Conservation (phyloP, 2,329 filamentous ascomycete genomes). For the Penicillium sp. region DNA sequence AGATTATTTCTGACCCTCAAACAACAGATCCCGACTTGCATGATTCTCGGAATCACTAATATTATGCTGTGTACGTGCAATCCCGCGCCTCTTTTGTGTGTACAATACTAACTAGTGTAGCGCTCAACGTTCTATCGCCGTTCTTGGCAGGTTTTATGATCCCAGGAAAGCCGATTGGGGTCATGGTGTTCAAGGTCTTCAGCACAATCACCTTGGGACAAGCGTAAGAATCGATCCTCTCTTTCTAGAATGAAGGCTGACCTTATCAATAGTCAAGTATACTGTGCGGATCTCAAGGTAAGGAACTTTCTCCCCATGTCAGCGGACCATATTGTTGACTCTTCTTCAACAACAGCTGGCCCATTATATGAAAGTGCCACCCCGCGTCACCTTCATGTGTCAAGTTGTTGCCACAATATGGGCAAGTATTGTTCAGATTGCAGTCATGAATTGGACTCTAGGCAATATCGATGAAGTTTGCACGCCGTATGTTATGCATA, state of each 20-base stretch:
- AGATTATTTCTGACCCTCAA: not conserved
- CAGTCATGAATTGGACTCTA: conserved; percentile 49
- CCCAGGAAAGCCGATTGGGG: conserved; percentile 27
- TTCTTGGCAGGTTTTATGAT: conserved; percentile 29
- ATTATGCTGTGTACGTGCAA: conserved; percentile 20
- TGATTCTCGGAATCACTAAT: conserved; percentile 26
- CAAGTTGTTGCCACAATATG: conserved; percentile 51
- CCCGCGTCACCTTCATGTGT: conserved; percentile 50
- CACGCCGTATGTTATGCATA: conserved; percentile 28
- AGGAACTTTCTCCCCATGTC: not conserved
- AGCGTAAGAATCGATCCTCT: conserved; percentile 16
- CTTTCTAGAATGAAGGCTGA: not conserved
- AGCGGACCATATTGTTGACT: not conserved
- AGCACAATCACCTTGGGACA: conserved; percentile 28
- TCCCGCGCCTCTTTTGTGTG: too few species aligned
- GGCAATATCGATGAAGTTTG: conserved; percentile 47
- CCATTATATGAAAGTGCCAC: conserved; percentile 39
- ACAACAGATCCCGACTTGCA: conserved; percentile 24
- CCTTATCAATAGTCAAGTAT: conserved; percentile 11
- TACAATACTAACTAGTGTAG: conserved; percentile 10
- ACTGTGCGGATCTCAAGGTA: conserved; percentile 21
- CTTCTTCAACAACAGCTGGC: conserved; percentile 16
- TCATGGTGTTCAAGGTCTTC: conserved; percentile 31
- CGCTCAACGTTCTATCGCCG: conserved; percentile 27
- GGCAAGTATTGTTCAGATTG: conserved; percentile 47